Evolutionary conservation across 1,284 basidiomycete genomes (phyloP), one percentile per base, ranked within the genome.

Genomic region (Ustilago lituana): DNA sequence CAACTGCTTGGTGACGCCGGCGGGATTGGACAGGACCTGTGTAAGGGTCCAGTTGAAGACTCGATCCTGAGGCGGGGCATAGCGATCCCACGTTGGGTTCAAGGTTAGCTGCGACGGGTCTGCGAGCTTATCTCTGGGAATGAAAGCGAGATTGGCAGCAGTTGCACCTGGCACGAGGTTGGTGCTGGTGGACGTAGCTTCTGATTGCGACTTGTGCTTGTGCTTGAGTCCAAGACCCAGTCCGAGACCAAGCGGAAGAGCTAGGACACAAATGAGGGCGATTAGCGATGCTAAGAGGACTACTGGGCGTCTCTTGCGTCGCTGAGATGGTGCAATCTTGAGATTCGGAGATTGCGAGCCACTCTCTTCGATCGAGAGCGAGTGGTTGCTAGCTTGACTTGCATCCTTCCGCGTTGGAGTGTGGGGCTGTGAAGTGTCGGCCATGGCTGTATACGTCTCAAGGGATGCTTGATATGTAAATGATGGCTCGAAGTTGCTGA

Each of bases 191-290:
- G 55, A 27, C 5, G 58, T 11, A 23, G 64, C 35, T 54, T 50
- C 41, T 35, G 54, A 24, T 14, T 38, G 46, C 10, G 55, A 55
- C 36, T 68, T 58, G 24, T 67, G 56, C 27, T 62, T 56, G 48
- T 82, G 78, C 44, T 77, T 75, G 15, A 82, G 64, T 0, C 84
- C 83, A 11, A 85, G 70, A 6, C 84, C 84, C 15, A 85, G 83
- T 5, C 84, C 85, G 2, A 86, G 79, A 0, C 83, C 83, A 8
- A 85, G 77, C 0, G 67, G 82, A 15, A 85, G 73, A 14, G 71
- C 82, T 6, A 84, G 76, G 6, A 81, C 62, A 26, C 82, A 58
- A 36, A 81, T 14, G 15, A 69, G 27, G 2, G 44, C 53, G 1
- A 12, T 44, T 5, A 49, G 4, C 3, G 43, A 19, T 0, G 45